These are phyloP conservation scores for Suillus alpinus DNA, from an alignment of 768 basidiomycete species.

Conservation along the genomic window DNA sequence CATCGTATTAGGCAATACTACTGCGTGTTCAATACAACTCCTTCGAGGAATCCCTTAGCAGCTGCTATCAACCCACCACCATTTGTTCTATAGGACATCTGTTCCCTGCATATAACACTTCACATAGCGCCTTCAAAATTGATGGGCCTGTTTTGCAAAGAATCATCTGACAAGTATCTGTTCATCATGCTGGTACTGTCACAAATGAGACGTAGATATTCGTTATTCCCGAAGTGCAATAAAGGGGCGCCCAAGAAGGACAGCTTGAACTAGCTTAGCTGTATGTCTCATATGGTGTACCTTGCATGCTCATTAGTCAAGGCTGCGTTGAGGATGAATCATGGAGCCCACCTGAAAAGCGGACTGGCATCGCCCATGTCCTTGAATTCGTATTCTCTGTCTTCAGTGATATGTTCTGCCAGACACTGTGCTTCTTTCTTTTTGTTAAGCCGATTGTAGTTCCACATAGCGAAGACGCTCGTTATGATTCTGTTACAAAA, in stretches of 20 bases:
- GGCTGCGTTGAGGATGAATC: not conserved
- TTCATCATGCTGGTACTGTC: not conserved
- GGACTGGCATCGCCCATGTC: slow-evolving; percentile 55
- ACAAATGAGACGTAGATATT: not conserved
- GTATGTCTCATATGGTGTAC: not conserved
- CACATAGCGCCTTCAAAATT: not conserved
- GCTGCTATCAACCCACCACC: not conserved
- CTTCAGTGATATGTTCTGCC: slow-evolving; percentile 41
- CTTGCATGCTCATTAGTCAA: not conserved
- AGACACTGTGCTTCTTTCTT: slow-evolving; percentile 44
- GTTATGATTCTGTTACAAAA: slow-evolving; percentile 37
- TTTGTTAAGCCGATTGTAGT: slow-evolving; percentile 49
- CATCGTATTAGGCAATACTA: not conserved
- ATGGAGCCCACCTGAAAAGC: slow-evolving; percentile 41
- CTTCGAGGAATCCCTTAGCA: not conserved
- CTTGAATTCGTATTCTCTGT: slow-evolving; percentile 38
- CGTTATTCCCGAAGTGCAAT: too few relatives aligned
- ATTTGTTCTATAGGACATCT: not conserved
- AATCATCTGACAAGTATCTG: not conserved
- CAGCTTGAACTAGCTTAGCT: not conserved
- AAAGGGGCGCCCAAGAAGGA: not conserved
- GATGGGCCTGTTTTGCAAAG: not conserved
- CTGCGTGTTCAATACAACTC: not conserved
- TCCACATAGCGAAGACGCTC: slow-evolving; percentile 44
- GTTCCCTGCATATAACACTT: too few relatives aligned